Percentiles rank a stretch among this genome's conserved stretches.
These are phyloP conservation scores for Trichosporon faecale DNA, from an alignment of 1,284 basidiomycete species.

Conservation along the genomic window DNA sequence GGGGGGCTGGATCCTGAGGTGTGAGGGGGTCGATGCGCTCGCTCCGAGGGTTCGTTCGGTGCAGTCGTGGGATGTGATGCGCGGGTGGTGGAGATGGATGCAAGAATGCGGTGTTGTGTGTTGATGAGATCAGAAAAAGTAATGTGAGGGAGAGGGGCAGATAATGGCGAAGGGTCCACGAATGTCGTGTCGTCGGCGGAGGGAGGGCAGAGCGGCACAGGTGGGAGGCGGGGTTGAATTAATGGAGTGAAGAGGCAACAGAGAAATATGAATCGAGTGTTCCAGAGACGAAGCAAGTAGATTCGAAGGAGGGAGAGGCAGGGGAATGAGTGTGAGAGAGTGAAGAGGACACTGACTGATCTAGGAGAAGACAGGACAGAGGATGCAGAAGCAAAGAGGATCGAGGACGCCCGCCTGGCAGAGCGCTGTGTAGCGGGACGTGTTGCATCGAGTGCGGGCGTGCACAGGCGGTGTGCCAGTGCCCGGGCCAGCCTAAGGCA, in stretches of 20 bases:
- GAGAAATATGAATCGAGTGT: background rate
- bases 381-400: background rate
- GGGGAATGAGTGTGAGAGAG: background rate
- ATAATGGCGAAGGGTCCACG: conserved; percentile 3
- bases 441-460: background rate
- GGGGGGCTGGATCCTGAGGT: background rate
- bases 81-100: background rate
- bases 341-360: background rate
- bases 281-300: background rate
- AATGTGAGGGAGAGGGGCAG: background rate
- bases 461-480: background rate
- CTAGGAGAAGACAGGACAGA: background rate
- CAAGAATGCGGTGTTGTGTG: background rate
- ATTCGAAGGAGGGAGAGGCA: background rate
- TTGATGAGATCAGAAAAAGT: conserved; percentile 1
- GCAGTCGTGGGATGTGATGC: background rate
- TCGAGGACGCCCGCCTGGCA: background rate
- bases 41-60: background rate
- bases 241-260: background rate
- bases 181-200: background rate
- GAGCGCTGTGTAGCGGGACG: background rate
- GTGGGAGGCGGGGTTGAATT: background rate
- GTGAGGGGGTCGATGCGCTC: background rate
- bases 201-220: background rate
- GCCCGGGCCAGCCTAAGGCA: background rate